These are phyloP conservation scores for Dothistroma pini DNA, from an alignment of 2,329 filamentous ascomycete species.

Conservation along the genomic window DNA sequence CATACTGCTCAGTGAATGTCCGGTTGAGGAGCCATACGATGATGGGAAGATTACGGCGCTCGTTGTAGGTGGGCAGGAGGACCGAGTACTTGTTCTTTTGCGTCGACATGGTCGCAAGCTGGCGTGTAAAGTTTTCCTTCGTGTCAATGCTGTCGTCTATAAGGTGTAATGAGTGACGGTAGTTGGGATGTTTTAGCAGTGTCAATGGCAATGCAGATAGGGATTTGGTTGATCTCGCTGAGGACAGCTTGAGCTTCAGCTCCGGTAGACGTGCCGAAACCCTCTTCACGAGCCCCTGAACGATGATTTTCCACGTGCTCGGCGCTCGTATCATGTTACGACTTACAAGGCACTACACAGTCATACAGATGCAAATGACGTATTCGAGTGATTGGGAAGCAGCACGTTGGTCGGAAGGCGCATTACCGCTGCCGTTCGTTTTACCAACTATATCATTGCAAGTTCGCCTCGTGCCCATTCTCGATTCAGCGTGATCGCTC, in stretches of 20 bases:
- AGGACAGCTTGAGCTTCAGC: background rate
- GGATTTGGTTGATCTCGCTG: background rate
- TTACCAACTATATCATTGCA: background rate
- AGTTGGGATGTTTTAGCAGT: slow-evolving; percentile 9
- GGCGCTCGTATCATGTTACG: background rate
- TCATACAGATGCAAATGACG: too few species aligned
- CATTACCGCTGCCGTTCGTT: background rate
- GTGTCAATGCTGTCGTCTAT: background rate
- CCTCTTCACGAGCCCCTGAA: background rate
- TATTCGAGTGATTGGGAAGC: background rate
- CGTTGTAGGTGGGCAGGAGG: slow-evolving; percentile 97
- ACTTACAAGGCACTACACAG: too few species aligned
- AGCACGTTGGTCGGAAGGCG: background rate
- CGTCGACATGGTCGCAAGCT: slow-evolving; percentile 35
- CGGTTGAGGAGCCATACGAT: slow-evolving; percentile 90
- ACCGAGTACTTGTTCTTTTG: slow-evolving; percentile 90
- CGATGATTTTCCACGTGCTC: background rate
- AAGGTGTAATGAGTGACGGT: slow-evolving; percentile 15
- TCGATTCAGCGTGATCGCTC: background rate
- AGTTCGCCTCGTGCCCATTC: background rate
- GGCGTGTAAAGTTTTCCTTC: background rate
- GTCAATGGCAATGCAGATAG: background rate
- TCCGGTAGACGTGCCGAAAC: background rate
- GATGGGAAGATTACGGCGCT: slow-evolving; percentile 94
- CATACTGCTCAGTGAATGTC: slow-evolving; percentile 84